phyloP scores from a whole-genome alignment of 2,329 filamentous ascomycete genomes.

The Pezicula neosporulosa region DNA sequence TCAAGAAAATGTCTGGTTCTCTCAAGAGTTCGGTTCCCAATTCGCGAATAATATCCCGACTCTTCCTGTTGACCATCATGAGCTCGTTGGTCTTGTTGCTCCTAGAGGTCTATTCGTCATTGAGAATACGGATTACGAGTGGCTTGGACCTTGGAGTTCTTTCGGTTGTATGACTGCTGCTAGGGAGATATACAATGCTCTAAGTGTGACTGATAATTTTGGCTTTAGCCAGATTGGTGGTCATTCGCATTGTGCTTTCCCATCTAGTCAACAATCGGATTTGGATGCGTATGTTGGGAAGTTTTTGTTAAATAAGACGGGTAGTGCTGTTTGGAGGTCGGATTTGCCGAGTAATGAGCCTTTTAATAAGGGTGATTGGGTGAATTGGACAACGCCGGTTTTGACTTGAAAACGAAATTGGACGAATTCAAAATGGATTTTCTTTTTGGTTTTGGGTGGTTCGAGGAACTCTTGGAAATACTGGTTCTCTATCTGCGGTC shows the following conservation, averaged over 20 bases:
- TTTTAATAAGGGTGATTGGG: slow-evolving; percentile 26
- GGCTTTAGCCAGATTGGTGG: slow-evolving; percentile 46
- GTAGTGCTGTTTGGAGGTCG: slow-evolving; percentile 16
- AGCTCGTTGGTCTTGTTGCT: slow-evolving; percentile 54
- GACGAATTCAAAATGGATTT: no score
- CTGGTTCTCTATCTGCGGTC: no score
- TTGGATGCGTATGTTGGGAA: slow-evolving; percentile 46
- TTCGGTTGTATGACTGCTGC: slow-evolving; percentile 51
- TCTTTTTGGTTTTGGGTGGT: no score
- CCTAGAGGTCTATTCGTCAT: slow-evolving; percentile 53
- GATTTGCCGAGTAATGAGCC: slow-evolving; percentile 2
- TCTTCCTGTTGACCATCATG: slow-evolving; percentile 55
- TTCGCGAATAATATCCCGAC: slow-evolving; percentile 42
- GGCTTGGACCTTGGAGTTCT: slow-evolving; percentile 49
- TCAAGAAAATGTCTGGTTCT: slow-evolving; percentile 62
- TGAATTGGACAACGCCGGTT: slow-evolving; percentile 24
- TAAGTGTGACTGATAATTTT: slow-evolving; percentile 48
- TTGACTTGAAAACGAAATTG: slow-evolving; percentile 6
- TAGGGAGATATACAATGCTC: slow-evolving; percentile 50
- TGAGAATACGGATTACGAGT: slow-evolving; percentile 46
- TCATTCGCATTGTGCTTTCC: slow-evolving; percentile 48
- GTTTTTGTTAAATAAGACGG: slow-evolving; percentile 34
- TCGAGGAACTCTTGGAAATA: no score
- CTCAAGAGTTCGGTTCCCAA: slow-evolving; percentile 43
- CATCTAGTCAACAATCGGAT: slow-evolving; percentile 38